Conservation (phyloP, 1,284 basidiomycete species). For the Vanrija pseudolonga region DNA sequence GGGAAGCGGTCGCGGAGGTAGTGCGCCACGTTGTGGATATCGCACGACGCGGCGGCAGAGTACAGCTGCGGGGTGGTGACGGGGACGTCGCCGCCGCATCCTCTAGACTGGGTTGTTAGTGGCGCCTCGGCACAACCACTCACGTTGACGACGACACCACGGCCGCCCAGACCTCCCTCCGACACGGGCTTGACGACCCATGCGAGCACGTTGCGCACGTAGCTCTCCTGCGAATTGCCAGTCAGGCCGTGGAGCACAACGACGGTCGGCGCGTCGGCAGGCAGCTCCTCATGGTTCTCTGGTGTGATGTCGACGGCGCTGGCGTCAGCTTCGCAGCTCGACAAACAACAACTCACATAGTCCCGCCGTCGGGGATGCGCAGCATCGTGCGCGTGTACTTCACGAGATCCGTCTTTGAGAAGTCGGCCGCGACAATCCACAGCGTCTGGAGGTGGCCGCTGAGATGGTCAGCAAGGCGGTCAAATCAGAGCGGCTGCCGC, state of each 20-base stretch:
- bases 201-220: slow-evolving; percentile 73
- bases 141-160: slow-evolving; percentile 77
- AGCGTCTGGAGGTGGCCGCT: slow-evolving; percentile 52
- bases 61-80: slow-evolving; percentile 70
- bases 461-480: neutral
- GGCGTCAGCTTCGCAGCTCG: slow-evolving; percentile 63
- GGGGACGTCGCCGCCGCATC: slow-evolving; percentile 77
- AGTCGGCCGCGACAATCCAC: slow-evolving; percentile 53
- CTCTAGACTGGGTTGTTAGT: slow-evolving; percentile 59
- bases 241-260: slow-evolving; percentile 77
- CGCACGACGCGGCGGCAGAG: slow-evolving; percentile 74
- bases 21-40: slow-evolving; percentile 74
- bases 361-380: slow-evolving; percentile 64
- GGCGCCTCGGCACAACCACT: slow-evolving; percentile 11
- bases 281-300: slow-evolving; percentile 53
- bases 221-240: slow-evolving; percentile 84
- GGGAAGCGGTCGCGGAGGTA: slow-evolving; percentile 74
- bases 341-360: slow-evolving; percentile 56
- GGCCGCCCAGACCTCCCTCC: slow-evolving; percentile 77
- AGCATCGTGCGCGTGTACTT: slow-evolving; percentile 64
- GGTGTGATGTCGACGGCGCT: slow-evolving; percentile 55
- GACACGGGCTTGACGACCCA: slow-evolving; percentile 62
- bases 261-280: slow-evolving; percentile 69
- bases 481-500: neutral
- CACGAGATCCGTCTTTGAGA: slow-evolving; percentile 67